phyloP scores from a whole-genome alignment of 2,329 filamentous ascomycete genomes.

The Fusarium graminum region DNA sequence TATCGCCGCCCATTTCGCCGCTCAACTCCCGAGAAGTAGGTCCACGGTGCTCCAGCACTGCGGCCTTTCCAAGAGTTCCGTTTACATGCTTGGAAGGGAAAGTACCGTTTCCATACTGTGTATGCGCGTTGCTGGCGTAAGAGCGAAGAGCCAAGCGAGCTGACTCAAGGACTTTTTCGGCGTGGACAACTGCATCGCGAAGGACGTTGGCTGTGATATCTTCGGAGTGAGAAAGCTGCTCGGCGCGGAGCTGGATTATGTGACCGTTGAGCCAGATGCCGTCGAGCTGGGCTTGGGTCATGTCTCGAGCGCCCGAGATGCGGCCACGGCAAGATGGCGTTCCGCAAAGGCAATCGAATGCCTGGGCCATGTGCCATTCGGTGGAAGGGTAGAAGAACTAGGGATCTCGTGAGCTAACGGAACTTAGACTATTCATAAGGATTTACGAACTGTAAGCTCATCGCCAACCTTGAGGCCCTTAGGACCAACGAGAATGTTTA shows the following conservation, averaged over 20 bases:
- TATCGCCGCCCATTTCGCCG: constrained; percentile 74
- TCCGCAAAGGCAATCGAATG: constrained; percentile 75
- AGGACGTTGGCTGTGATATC: constrained; percentile 61
- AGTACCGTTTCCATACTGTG: constrained; percentile 37
- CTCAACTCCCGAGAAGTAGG: constrained; percentile 67
- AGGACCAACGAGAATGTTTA: constrained; percentile 69
- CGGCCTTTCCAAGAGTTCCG: constrained; percentile 45
- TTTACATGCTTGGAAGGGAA: constrained; percentile 38
- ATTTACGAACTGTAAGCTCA: constrained; percentile 65
- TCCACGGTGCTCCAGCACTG: constrained; percentile 55
- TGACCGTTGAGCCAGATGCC: constrained; percentile 73
- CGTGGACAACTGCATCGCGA: constrained; percentile 58
- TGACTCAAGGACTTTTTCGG: constrained; percentile 62
- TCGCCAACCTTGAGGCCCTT: constrained; percentile 67
- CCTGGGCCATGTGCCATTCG: constrained; percentile 80
- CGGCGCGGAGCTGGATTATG: constrained; percentile 68
- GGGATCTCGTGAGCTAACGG: constrained; percentile 5
- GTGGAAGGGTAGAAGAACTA: constrained; percentile 82
- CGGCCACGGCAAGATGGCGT: constrained; percentile 68
- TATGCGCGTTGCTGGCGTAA: constrained; percentile 49
- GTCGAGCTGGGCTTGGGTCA: constrained; percentile 66
- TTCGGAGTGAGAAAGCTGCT: constrained; percentile 49
- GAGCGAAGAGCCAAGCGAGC: constrained; percentile 59
- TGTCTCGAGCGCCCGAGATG: constrained; percentile 73
- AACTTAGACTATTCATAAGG: too few species aligned